Conservation (phyloP, 345 rosid genomes). For the Camelina hispida region DNA sequence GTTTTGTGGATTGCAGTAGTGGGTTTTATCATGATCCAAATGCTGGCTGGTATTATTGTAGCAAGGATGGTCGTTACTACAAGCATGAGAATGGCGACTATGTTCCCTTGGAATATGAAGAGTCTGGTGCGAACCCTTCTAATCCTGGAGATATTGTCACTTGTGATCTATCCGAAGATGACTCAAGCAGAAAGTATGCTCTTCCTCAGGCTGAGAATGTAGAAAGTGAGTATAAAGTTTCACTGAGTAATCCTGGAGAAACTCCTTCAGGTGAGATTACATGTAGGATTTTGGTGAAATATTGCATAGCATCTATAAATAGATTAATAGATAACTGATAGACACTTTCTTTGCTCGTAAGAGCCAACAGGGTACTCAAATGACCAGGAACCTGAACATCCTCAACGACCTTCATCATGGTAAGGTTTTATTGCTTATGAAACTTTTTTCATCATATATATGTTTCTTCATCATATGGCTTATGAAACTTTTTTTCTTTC, state of each 20-base stretch:
- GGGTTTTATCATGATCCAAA: constrained; percentile 87
- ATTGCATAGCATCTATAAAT: not conserved
- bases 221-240: constrained; percentile 41
- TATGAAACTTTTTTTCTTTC: constrained; percentile 18
- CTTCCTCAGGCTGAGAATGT: constrained; percentile 24
- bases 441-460: not conserved
- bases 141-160: constrained; percentile 34
- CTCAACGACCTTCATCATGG: constrained; percentile 84
- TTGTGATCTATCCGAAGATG: constrained; percentile 42
- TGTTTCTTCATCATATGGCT: constrained; percentile 34
- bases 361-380: constrained; percentile 44
- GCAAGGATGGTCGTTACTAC: constrained; percentile 78
- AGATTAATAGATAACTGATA: constrained; percentile 1
- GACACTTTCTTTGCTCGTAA: constrained; percentile 38
- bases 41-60: constrained; percentile 93
- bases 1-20: constrained; percentile 55
- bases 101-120: constrained; percentile 55
- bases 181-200: constrained; percentile 31
- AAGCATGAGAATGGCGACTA: constrained; percentile 78
- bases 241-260: constrained; percentile 6
- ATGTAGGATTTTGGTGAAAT: not conserved
- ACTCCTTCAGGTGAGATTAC: constrained; percentile 28
- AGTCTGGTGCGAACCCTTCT: constrained; percentile 32
- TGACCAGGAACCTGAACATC: constrained; percentile 49
- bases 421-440: constrained; percentile 34